A percentile compares a stretch with the other conserved stretches of the same genome.
phyloP scores from a whole-genome alignment of 2,329 filamentous ascomycete species.

The Dactylonectria estremocensis region DNA sequence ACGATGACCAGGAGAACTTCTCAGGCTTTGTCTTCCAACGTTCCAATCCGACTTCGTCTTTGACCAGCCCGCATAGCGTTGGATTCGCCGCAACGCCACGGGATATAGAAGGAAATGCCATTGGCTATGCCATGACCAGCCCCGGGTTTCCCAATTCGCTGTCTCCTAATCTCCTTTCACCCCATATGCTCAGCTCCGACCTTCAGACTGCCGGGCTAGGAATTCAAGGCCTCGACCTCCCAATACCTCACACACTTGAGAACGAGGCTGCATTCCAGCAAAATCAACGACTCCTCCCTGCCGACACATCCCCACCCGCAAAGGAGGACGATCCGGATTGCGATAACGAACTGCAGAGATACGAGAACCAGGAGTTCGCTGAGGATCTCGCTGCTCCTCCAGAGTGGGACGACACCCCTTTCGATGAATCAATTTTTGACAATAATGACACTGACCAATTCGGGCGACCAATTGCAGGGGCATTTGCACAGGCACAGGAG shows the following conservation, averaged over 20 bases:
- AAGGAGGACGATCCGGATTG: slow-evolving; percentile 78
- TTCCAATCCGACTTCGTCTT: slow-evolving; percentile 66
- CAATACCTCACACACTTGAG: slow-evolving; percentile 34
- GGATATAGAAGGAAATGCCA: slow-evolving; percentile 68
- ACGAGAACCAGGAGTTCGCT: slow-evolving; percentile 60
- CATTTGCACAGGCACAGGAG: slow-evolving; percentile 69
- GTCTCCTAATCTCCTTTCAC: slow-evolving; percentile 35
- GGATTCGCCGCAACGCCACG: slow-evolving; percentile 67
- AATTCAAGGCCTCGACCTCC: slow-evolving; percentile 56
- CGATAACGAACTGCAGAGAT: slow-evolving; percentile 73
- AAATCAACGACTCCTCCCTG: slow-evolving; percentile 37
- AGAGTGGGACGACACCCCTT: slow-evolving; percentile 68
- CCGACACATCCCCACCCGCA: slow-evolving; percentile 24
- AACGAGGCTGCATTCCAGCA: slow-evolving; percentile 44
- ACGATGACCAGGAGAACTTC: slow-evolving; percentile 69
- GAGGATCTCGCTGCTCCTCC: slow-evolving; percentile 58
- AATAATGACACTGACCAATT: slow-evolving; percentile 75
- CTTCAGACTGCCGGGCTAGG: slow-evolving; percentile 57
- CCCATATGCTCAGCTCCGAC: slow-evolving; percentile 30
- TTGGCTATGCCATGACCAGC: slow-evolving; percentile 70
- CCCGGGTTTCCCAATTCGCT: slow-evolving; percentile 43
- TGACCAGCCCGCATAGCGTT: slow-evolving; percentile 66
- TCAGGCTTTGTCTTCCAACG: slow-evolving; percentile 72
- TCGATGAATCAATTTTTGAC: slow-evolving; percentile 84
- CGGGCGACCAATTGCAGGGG: slow-evolving; percentile 72